Evolutionary conservation across 768 basidiomycete genomes (phyloP), one percentile per base, ranked within the genome.

Genomic region (Fistulinella prunicolor): DNA sequence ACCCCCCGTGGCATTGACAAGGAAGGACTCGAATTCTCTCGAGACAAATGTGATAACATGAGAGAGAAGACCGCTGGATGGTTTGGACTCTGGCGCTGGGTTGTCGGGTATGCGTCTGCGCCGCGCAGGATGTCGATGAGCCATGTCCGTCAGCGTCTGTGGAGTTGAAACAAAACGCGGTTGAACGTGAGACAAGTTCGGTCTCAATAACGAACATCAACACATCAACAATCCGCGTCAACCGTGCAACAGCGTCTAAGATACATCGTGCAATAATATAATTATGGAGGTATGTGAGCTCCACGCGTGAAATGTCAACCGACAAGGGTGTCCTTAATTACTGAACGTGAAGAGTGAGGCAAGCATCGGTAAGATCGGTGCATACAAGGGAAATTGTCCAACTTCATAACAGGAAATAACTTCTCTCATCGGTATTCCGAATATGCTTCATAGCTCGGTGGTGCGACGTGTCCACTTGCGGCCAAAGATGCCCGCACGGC

Each of bases 1-100:
- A 21, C 45, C 49, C 9, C 53, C 83, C 9, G 83, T 80, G 40
- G 88, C 88, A 57, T 72, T 83, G 17, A 76, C 67, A 21, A 89
- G 74, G 63, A 91, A 90, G 10, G 81, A 81, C 38, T 81, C 81
- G 30, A 89, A 60, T 63, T 91, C 88, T 42, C 80, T 73, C 10
- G 86, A 80, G 5, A 91, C 78, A 61, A 82, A 87, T 62, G 69
- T 76, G 54, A 89, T 73, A 5, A 89, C 83, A 53, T 80, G 81
- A 1, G 82, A 79, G 19, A 87, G 55, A 3, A 85, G 57, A 35
- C 83, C 79, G 16, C 7, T n/a, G 21, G 58, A 35, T 17, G 40
- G 14, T 40, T 48, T 49, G 13, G 56, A 26, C 23, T 24, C 47
- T 32, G 26, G 26, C 10, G 6, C 26, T 6, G 40, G 0, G 13